phyloP scores from a whole-genome alignment of 805 yeast species.

The Crinitomyces ghanaensis region DNA sequence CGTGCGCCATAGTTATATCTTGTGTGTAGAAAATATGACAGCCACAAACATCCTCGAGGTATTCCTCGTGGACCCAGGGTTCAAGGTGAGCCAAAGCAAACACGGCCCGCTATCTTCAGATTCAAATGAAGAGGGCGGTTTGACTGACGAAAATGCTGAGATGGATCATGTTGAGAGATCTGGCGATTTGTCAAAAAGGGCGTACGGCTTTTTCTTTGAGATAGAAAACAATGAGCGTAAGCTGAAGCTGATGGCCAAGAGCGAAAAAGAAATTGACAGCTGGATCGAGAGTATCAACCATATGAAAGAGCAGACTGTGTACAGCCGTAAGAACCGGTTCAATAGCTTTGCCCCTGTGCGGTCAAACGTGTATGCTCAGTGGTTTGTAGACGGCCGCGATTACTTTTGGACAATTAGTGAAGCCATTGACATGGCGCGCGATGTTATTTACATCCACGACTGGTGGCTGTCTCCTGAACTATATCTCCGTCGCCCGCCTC shows the following conservation, averaged over 20 bases:
- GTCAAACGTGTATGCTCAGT: constrained; percentile 76
- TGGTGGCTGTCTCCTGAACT: constrained; percentile 98
- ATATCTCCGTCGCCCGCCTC: constrained; percentile 85
- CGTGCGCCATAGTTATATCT: constrained; percentile 71
- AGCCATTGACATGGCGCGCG: constrained; percentile 87
- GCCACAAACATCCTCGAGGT: constrained; percentile 87
- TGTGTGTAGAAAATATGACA: constrained; percentile 75
- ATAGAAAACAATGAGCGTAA: constrained; percentile 32
- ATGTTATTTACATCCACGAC: constrained; percentile 87
- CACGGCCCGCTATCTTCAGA: too few relatives aligned
- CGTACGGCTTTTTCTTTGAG: constrained; percentile 18
- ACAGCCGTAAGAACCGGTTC: constrained; percentile 71
- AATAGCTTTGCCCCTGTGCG: constrained; percentile 89
- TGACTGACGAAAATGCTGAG: constrained; percentile 12
- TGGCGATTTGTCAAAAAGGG: constrained; percentile 6
- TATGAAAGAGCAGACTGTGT: constrained; percentile 56
- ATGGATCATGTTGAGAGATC: constrained; percentile 12
- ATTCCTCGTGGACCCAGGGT: constrained; percentile 72
- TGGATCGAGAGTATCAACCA: constrained; percentile 68
- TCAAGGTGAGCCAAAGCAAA: constrained; percentile 34
- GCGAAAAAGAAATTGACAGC: constrained; percentile 67
- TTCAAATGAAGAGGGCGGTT: constrained; percentile 12
- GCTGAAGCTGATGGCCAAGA: constrained; percentile 43
- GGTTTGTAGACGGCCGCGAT: constrained; percentile 95
- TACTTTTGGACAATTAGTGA: constrained; percentile 93